Evolutionary conservation across 1,139 yeast genomes (phyloP), one percentile per base, ranked within the genome.

Genomic region (Diutina ranongensis): DNA sequence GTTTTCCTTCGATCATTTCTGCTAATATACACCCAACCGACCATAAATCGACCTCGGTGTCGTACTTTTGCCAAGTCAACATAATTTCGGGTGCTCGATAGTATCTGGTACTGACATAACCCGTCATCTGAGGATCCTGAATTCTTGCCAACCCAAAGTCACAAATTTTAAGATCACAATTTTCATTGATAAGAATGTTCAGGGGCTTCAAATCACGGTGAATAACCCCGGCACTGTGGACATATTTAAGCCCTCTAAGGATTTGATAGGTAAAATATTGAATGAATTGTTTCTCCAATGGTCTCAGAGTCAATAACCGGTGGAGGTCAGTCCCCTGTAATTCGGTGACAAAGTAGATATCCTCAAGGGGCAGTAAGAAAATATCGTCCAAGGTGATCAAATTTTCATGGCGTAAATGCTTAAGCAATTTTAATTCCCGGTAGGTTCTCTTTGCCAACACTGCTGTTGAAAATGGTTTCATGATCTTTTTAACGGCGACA

Each of bases 1-100:
- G 98, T 63, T 88, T 89, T n/a, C 97, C 97, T 62, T 92, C 97
- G 55, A 92, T 85, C 96, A 94, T 92, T 63, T 92, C 99, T 12
- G 97, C 95, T 59, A 92, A 85, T 52, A 92, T 92, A 67, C 99
- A 92, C 16, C 97, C 99, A n/a, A 95, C 97, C 16, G 95, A 84
- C 99, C 99, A 92, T 57, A 92, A 84, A 63, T 92, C 99, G 38
- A 94, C 98, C 65, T 92, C 97, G n/a, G 88, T 83, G 60, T 92
- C 97, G 67, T 92, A 92, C 63, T 94, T 89, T 64, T 92, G 99
- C 99, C 99, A 92, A 22, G 97, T 89, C 54, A 92, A 75, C 99
- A 92, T 92, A 63, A 92, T 92, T 64, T 92, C 99, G 1, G 98
- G 99, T 0, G 98, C 99, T 54, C 99, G 76, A 64, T 92, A 92